A percentile compares a stretch with the other conserved stretches of the same genome.
phyloP scores from a whole-genome alignment of 2,329 filamentous ascomycete species.

The Triangularia setosa region DNA sequence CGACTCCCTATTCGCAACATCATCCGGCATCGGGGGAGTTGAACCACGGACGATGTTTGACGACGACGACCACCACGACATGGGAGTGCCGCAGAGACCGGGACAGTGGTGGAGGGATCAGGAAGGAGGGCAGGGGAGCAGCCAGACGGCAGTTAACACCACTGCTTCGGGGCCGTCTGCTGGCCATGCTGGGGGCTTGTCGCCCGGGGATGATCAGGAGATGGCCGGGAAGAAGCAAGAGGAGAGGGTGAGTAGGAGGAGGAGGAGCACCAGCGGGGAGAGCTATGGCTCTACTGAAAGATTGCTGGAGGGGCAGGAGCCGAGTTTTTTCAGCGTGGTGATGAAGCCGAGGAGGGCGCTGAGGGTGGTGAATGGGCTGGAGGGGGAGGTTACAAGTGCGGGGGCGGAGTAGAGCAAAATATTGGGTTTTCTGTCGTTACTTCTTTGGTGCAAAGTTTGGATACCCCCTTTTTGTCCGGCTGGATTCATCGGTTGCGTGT shows the following conservation, averaged over 20 bases:
- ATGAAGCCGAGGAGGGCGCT: conserved; percentile 61
- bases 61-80: conserved; percentile 4
- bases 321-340: conserved; percentile 61
- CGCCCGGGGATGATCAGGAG: not conserved
- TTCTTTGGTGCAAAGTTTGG: not conserved
- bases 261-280: conserved; percentile 34
- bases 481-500: not conserved
- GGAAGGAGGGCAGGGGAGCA: not conserved
- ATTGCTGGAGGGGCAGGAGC: conserved; percentile 43
- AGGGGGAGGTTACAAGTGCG: conserved; percentile 21
- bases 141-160: not conserved
- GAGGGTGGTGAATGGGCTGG: conserved; percentile 54
- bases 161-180: not conserved
- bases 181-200: not conserved
- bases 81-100: not conserved
- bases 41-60: conserved; percentile 24
- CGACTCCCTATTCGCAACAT: not conserved
- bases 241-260: conserved; percentile 19
- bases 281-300: conserved; percentile 37
- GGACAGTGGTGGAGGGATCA: conserved; percentile 2
- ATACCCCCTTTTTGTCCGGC: not conserved
- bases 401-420: not conserved
- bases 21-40: conserved; percentile 12
- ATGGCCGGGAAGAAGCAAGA: not conserved
- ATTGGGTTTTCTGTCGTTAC: not conserved